phyloP scores from a whole-genome alignment of 2,329 filamentous ascomycete genomes.

The Alternaria atra region DNA sequence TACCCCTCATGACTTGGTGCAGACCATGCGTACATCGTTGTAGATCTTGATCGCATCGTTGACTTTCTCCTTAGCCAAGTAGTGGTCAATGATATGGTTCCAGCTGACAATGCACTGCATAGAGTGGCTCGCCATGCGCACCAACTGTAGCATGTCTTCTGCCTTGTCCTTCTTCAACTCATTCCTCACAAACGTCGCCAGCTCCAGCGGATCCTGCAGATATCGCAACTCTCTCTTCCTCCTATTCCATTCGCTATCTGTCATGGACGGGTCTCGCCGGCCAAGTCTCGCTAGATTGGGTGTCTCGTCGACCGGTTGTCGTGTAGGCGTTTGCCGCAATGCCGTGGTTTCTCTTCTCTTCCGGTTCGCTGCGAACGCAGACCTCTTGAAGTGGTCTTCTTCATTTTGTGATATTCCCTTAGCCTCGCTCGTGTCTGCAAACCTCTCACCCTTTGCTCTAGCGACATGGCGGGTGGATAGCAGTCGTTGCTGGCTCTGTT shows the following conservation, averaged over 20 bases:
- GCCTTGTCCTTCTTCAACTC: conserved; percentile 68
- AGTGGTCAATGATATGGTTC: conserved; percentile 84
- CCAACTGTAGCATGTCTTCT: conserved; percentile 73
- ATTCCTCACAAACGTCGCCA: conserved; percentile 72
- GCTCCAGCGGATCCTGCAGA: conserved; percentile 74
- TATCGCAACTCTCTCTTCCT: conserved; percentile 67
- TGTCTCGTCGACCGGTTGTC: conserved; percentile 11
- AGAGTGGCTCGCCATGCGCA: conserved; percentile 72
- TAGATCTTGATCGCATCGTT: conserved; percentile 78
- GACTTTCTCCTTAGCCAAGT: conserved; percentile 68
- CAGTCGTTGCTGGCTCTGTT: conserved; percentile 29
- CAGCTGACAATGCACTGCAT: conserved; percentile 78
- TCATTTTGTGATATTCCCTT: conserved; percentile 17
- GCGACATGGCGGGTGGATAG: conserved; percentile 20
- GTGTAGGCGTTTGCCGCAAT: conserved; percentile 21
- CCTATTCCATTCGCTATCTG: conserved; percentile 40
- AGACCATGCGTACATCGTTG: conserved; percentile 72
- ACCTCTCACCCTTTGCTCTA: conserved; percentile 13
- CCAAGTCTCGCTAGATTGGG: conserved; percentile 36
- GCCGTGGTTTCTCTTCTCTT: conserved; percentile 34
- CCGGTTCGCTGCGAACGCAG: conserved; percentile 33
- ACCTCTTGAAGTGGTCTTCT: conserved; percentile 40
- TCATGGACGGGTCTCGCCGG: conserved; percentile 35
- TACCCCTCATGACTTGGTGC: background rate
- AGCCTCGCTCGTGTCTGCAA: conserved; percentile 14